These are phyloP conservation scores for Neckera pumila DNA, from an alignment of 225 moss, liverwort and hornwort species.

Conservation along the genomic window DNA sequence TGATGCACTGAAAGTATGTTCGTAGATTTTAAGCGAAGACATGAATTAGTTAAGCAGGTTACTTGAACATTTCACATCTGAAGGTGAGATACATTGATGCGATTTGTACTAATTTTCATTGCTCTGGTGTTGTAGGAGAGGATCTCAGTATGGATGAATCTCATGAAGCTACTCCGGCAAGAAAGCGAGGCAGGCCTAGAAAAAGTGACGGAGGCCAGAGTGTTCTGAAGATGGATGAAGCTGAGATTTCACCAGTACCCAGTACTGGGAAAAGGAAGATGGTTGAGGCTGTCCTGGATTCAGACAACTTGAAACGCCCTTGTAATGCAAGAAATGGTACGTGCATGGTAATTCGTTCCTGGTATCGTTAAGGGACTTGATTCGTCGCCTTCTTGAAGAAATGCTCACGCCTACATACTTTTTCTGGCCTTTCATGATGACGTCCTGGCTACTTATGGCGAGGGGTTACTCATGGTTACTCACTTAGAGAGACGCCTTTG, in stretches of 20 bases:
- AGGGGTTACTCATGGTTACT: too few species aligned
- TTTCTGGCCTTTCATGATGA: background rate
- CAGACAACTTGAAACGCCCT: constrained; percentile 31
- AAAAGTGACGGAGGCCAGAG: constrained; percentile 16
- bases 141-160: constrained; percentile 46
- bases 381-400: background rate
- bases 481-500: background rate
- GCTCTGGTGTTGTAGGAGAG: constrained; percentile 27
- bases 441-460: background rate
- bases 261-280: constrained; percentile 40
- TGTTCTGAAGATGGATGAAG: constrained; percentile 12
- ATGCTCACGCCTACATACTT: background rate
- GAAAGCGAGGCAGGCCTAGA: constrained; percentile 47
- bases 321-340: constrained; percentile 36
- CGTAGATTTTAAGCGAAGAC: background rate
- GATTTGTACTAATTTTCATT: background rate
- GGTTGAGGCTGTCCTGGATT: constrained; percentile 42
- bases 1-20: background rate
- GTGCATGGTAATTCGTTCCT: background rate
- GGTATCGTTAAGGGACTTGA: background rate
- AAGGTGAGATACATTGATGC: background rate
- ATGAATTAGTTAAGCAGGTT: background rate
- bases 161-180: constrained; percentile 16
- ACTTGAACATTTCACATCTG: background rate
- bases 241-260: background rate